Evolutionary conservation across 352 stramenopile genomes (phyloP).

Genomic region (Pythium scleroteichum): DNA sequence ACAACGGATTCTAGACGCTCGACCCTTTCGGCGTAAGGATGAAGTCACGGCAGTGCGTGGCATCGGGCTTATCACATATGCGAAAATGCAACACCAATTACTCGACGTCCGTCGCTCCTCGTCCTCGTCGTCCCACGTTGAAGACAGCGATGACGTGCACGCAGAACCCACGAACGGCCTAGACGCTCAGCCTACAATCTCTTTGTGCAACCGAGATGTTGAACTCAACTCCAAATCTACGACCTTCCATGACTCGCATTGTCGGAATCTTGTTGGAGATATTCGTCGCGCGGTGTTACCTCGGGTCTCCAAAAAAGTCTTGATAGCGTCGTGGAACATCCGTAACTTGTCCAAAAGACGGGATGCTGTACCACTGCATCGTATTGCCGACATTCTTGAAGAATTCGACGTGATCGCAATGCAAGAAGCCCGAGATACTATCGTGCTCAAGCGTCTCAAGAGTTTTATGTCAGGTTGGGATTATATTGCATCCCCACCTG

Average conservation of each 20-base stretch:
- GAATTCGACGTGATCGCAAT: slow-evolving; percentile 73
- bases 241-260: slow-evolving; percentile 18
- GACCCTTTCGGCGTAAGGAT: slow-evolving; percentile 51
- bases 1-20: slow-evolving; percentile 41
- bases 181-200: too few species aligned
- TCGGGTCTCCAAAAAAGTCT: slow-evolving; percentile 21
- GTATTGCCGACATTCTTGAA: slow-evolving; percentile 47
- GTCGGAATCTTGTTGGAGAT: slow-evolving; percentile 33
- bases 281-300: slow-evolving; percentile 42
- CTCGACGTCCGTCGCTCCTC: slow-evolving; percentile 5
- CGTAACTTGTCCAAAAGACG: slow-evolving; percentile 63
- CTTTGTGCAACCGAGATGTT: too few species aligned
- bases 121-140: not conserved
- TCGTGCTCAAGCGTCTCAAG: slow-evolving; percentile 63
- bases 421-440: slow-evolving; percentile 62
- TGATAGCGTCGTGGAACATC: slow-evolving; percentile 78
- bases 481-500: slow-evolving; percentile 49
- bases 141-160: not conserved
- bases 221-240: too few species aligned
- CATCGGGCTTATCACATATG: slow-evolving; percentile 43
- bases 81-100: slow-evolving; percentile 36
- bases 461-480: slow-evolving; percentile 55
- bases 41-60: slow-evolving; percentile 53
- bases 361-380: slow-evolving; percentile 36
- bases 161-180: too few species aligned